Evolutionary conservation across 164 flowering plant species (phyloP).

Genomic region (Liquidambar formosana): DNA sequence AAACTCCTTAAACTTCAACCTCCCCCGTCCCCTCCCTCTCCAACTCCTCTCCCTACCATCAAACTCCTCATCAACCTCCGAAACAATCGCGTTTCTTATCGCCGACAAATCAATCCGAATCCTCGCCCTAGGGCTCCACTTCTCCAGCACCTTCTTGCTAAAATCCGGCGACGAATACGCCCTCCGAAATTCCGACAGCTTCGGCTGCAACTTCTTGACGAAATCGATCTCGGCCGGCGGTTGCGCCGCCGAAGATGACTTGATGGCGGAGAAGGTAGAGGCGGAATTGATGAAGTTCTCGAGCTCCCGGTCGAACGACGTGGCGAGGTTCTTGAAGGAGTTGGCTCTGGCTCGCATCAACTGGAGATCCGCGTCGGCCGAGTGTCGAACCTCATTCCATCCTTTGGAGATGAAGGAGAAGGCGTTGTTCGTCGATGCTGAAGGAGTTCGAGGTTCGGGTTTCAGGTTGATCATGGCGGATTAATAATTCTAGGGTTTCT

Average conservation of each 20-base stretch:
- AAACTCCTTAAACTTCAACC: conserved; percentile 27
- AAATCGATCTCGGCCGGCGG: conserved; percentile 61
- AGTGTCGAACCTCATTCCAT: conserved; percentile 69
- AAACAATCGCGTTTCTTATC: conserved; percentile 52
- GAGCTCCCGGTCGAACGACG: conserved; percentile 59
- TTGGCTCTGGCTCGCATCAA: conserved; percentile 54
- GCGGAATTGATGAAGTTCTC: conserved; percentile 62
- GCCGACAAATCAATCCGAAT: conserved; percentile 56
- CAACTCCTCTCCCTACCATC: conserved; percentile 26
- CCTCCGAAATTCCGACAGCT: conserved; percentile 59
- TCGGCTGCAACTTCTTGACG: conserved; percentile 59
- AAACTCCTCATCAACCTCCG: conserved; percentile 46
- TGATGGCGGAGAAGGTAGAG: conserved; percentile 42
- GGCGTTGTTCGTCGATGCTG: conserved; percentile 39
- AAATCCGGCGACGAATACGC: conserved; percentile 71
- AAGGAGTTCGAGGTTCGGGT: conserved; percentile 27
- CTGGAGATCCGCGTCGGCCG: conserved; percentile 65
- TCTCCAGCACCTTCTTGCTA: conserved; percentile 62
- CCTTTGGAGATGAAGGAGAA: conserved; percentile 65
- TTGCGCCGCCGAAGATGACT: conserved; percentile 21
- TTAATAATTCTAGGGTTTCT: background rate
- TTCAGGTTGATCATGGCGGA: conserved; percentile 30
- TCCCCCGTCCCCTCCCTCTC: conserved; percentile 24
- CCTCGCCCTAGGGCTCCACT: conserved; percentile 55
- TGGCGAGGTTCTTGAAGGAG: conserved; percentile 61